Conservation (phyloP, 2,329 filamentous ascomycete species). For the Trichoderma simmonsii region DNA sequence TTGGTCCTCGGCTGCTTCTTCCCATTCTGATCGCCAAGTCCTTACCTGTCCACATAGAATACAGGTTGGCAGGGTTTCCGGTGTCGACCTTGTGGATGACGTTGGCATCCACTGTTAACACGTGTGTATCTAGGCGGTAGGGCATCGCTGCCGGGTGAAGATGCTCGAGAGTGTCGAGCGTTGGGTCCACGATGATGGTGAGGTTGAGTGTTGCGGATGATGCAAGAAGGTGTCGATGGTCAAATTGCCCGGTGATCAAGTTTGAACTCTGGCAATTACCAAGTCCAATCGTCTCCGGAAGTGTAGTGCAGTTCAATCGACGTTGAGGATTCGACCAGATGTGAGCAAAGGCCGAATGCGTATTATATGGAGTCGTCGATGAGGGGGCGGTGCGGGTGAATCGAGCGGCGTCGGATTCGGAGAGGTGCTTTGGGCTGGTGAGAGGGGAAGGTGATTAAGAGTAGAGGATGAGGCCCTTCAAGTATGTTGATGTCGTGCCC, state of each 20-base stretch:
- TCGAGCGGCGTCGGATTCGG: slow-evolving; percentile 9
- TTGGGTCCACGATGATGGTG: slow-evolving; percentile 21
- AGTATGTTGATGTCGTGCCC: slow-evolving; percentile 8
- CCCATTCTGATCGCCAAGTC: neutral
- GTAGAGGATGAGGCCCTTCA: neutral
- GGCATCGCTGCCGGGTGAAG: slow-evolving; percentile 61
- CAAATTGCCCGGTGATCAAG: slow-evolving; percentile 4
- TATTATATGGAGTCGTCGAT: slow-evolving; percentile 1
- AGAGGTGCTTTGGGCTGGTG: neutral
- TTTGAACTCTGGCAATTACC: slow-evolving; percentile 5
- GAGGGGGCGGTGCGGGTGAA: neutral
- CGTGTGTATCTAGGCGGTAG: slow-evolving; percentile 75
- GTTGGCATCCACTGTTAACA: slow-evolving; percentile 86
- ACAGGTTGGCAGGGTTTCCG: slow-evolving; percentile 84
- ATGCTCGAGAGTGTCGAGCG: slow-evolving; percentile 39
- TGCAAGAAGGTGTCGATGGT: neutral
- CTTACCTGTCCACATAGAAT: slow-evolving; percentile 96
- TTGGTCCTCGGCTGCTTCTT: neutral
- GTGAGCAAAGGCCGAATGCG: slow-evolving; percentile 2
- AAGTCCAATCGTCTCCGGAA: slow-evolving; percentile 20
- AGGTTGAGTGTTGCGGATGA: slow-evolving; percentile 2
- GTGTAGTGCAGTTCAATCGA: slow-evolving; percentile 16
- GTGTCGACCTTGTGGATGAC: slow-evolving; percentile 96
- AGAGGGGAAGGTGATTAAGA: neutral
- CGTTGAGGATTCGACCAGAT: neutral